Percentiles rank a stretch among this genome's conserved stretches.
Evolutionary conservation across 805 yeast genomes (phyloP).

Genomic region (Barnettozyma wickerhamii): DNA sequence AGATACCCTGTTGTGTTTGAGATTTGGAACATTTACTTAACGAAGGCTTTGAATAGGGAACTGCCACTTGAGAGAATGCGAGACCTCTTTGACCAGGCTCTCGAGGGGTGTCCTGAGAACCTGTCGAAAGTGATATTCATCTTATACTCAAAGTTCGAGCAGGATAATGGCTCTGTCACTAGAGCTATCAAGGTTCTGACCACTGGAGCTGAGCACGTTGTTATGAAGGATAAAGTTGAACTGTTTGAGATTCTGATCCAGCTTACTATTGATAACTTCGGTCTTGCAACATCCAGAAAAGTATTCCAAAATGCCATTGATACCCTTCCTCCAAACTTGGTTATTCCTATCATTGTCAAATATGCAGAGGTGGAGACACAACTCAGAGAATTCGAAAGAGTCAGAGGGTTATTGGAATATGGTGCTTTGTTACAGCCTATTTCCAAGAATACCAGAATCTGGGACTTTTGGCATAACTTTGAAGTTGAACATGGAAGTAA

Average conservation of each 20-base stretch:
- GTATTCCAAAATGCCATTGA: conserved; percentile 51
- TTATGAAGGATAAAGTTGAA: conserved; percentile 30
- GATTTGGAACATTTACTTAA: conserved; percentile 67
- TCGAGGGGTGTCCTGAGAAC: conserved; percentile 46
- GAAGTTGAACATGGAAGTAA: conserved; percentile 73
- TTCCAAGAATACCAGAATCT: conserved; percentile 32
- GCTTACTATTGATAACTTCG: conserved; percentile 36
- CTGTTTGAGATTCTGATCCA: conserved; percentile 41
- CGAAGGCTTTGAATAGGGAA: conserved; percentile 37
- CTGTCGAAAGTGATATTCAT: conserved; percentile 46
- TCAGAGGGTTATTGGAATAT: conserved; percentile 56
- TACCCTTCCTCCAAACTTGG: conserved; percentile 37
- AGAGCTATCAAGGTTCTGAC: conserved; percentile 47
- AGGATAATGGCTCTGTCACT: conserved; percentile 43
- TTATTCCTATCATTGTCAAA: conserved; percentile 41
- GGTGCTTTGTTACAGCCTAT: conserved; percentile 43
- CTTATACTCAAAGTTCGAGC: conserved; percentile 61
- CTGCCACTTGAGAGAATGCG: conserved; percentile 52
- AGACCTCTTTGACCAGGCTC: conserved; percentile 69
- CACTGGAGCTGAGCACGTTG: conserved; percentile 33
- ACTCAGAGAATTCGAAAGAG: conserved; percentile 52
- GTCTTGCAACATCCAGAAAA: conserved; percentile 39
- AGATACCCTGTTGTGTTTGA: conserved; percentile 58
- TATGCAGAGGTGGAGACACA: conserved; percentile 56
- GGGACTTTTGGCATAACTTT: conserved; percentile 72